Percentiles rank a stretch among this genome's conserved stretches.
These are phyloP conservation scores for Stylonectria norvegica DNA, from an alignment of 2,329 filamentous ascomycete species.

Conservation along the genomic window DNA sequence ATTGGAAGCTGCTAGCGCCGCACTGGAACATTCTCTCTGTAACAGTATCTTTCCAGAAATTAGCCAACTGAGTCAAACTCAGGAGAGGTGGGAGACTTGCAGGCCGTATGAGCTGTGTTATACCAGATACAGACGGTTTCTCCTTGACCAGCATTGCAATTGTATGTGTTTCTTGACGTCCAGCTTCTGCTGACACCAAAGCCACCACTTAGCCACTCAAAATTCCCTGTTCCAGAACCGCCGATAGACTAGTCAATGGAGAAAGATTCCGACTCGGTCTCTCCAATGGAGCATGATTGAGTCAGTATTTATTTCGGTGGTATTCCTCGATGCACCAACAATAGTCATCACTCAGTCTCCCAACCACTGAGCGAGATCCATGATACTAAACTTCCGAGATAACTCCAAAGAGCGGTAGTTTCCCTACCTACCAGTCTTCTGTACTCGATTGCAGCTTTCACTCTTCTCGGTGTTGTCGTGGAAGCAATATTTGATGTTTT, in stretches of 20 bases:
- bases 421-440: too few relatives aligned
- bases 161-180: constrained; percentile 3
- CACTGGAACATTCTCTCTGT: background rate
- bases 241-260: constrained; percentile 5
- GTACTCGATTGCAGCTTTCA: too few relatives aligned
- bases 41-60: background rate
- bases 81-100: background rate
- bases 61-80: background rate
- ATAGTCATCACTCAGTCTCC: too few relatives aligned
- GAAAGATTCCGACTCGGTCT: background rate
- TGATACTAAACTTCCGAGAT: too few relatives aligned
- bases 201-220: constrained; percentile 4
- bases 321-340: too few relatives aligned
- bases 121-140: constrained; percentile 7
- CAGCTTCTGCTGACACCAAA: constrained; percentile 2
- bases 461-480: too few relatives aligned
- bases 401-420: too few relatives aligned
- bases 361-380: too few relatives aligned
- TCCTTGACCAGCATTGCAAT: constrained; percentile 1
- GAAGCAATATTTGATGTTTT: too few relatives aligned
- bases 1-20: background rate
- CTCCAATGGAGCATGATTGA: constrained; percentile 4
- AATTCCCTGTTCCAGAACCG: background rate
- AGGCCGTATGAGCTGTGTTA: constrained; percentile 6
- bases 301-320: too few relatives aligned